Base-by-base conservation (phyloP, 1,284 basidiomycete genomes). In the Pyrrhoderma noxium region DNA sequence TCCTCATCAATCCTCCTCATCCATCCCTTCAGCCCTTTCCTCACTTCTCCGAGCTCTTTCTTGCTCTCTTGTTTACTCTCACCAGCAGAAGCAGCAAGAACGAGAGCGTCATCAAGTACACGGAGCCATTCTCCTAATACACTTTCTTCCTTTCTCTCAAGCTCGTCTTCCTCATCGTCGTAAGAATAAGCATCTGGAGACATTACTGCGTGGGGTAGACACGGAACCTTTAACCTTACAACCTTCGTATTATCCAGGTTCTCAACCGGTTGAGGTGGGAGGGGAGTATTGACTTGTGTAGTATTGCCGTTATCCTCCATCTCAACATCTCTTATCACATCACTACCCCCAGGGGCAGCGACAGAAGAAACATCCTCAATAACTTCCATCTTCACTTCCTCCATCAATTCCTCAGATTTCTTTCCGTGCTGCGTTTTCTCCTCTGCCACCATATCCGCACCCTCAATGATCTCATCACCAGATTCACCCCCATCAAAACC, bases 131-230 rank as follows among this genome's bases (percentile, higher is more conserved):
- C 27, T 31, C 27, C 27, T 11, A 31, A 31, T 5, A 31, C 27
- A 31, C 27, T 31, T 11, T 31, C 27, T 5, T 5, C 7, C 27
- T 5, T 31, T 11, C 27, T 31, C 27, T 5, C 11, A 5, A 11
- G 19, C 34, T 23, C 21, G 13, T 23, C 41, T 13, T 87, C 79
- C n/a, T 85, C 85, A 62, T 87, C 85, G 63, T 81, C 84, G 66
- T 87, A 84, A 39, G 84, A 82, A 67, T 85, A 88, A 52, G 76
- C 71, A 67, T 89, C 86, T 19, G 85, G 86, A n/a, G 85, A 82
- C 59, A 87, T 78, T 60, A 89, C 73, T 31, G 85, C 83, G 66
- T 86, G 88, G 21, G 86, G 85, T 46, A 88, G 71, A 53, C 80
- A 77, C 57, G 82, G 67, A 54, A 78, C n/a, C 38, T 22, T 40